These are phyloP conservation scores for Eimeria necatrix DNA, from an alignment of 169 alveolate genomes.

Conservation along the genomic window DNA sequence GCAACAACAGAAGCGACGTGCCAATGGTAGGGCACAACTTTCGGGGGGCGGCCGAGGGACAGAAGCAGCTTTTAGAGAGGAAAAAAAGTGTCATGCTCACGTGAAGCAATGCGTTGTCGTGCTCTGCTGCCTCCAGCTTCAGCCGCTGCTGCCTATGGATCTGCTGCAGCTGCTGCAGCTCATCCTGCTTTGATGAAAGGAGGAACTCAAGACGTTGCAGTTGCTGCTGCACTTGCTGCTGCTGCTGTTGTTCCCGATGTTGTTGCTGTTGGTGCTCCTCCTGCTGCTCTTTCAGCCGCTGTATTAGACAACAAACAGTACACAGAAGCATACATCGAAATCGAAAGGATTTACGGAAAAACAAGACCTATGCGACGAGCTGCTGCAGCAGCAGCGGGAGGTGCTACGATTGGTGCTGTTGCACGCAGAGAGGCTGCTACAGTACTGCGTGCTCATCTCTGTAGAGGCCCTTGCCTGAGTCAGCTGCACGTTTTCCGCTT, in stretches of 20 bases:
- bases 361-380: not conserved
- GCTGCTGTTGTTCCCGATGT: constrained; percentile 21
- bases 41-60: too few species aligned
- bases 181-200: constrained; percentile 59
- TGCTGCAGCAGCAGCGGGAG: not conserved
- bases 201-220: constrained; percentile 66
- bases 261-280: not conserved
- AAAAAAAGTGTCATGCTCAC: not conserved
- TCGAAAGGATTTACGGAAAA: not conserved
- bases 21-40: not conserved
- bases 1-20: not conserved
- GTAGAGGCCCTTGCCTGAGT: constrained; percentile 34
- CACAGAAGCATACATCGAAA: not conserved
- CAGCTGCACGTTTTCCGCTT: constrained; percentile 60
- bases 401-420: too few species aligned
- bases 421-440: too few species aligned
- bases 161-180: constrained; percentile 73
- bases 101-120: constrained; percentile 56
- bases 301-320: not conserved
- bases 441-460: too few species aligned
- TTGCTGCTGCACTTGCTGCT: constrained; percentile 48
- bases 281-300: constrained; percentile 53
- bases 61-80: not conserved
- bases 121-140: constrained; percentile 52
- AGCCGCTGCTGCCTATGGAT: constrained; percentile 71